Conservation (phyloP, 345 rosid species). For the thale cress (Arabidopsis thaliana) region TAIR10.1 NC_003075.7:8338001-8338500, state of each 20-base stretch:
- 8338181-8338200: constrained; percentile 88
- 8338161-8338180: constrained; percentile 96
- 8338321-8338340: constrained; percentile 74
- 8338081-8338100: constrained; percentile 7
- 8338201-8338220: constrained; percentile 78
- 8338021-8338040: background rate
- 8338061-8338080: constrained; percentile 2
- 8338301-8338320: constrained; percentile 88
- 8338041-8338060: background rate
- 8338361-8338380: constrained; percentile 92
- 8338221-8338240: constrained; percentile 86
- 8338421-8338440: constrained; percentile 68
- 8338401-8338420: constrained; percentile 95
- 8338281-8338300: constrained; percentile 95
- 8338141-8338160: constrained; percentile 95
- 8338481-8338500: constrained; percentile 8
- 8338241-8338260: constrained; percentile 89
- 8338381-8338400: constrained; percentile 99
- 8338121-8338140: constrained; percentile 60
- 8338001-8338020: background rate
- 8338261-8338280: constrained; percentile 88
- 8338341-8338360: constrained; percentile 80
- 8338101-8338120: background rate
- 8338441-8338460: constrained; percentile 31
- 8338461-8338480: constrained; percentile 18